Evolutionary conservation across 768 basidiomycete genomes (phyloP).

Genomic region (Boletus bicolor): DNA sequence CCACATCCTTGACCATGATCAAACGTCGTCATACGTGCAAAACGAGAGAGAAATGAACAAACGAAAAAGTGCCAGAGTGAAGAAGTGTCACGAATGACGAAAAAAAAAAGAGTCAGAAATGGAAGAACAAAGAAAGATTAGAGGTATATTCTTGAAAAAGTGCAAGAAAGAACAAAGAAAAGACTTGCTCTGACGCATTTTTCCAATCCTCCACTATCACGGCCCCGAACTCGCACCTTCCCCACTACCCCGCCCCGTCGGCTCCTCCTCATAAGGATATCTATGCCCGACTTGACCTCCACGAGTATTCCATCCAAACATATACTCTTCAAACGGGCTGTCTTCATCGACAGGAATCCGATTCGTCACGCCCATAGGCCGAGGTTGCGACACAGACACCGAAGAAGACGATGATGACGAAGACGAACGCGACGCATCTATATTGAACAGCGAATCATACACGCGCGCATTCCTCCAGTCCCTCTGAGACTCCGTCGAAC

Average conservation of each 20-base stretch:
- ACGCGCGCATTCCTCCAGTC: constrained; percentile 14
- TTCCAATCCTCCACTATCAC: not conserved
- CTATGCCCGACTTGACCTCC: not conserved
- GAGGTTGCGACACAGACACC: constrained; percentile 3
- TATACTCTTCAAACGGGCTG: constrained; percentile 11
- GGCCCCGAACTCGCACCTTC: constrained; percentile 9
- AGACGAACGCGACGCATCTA: constrained; percentile 16
- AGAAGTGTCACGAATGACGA: not conserved
- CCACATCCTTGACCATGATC: constrained; percentile 4
- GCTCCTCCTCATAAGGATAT: constrained; percentile 4
- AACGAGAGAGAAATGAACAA: not conserved
- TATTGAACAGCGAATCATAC: constrained; percentile 10
- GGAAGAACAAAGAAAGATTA: not conserved
- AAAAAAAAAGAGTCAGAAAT: not conserved
- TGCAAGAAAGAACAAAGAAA: not conserved
- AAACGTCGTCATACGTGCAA: constrained; percentile 1
- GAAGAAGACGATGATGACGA: constrained; percentile 15
- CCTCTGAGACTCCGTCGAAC: constrained; percentile 8
- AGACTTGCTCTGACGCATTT: not conserved
- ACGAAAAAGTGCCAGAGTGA: not conserved
- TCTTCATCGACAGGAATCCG: constrained; percentile 25
- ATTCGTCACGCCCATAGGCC: constrained; percentile 13
- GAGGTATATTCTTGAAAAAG: not conserved
- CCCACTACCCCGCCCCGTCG: constrained; percentile 1
- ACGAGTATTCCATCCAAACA: constrained; percentile 13